Evolutionary conservation across 2,329 filamentous ascomycete genomes (phyloP).

Genomic region (Parafenestella ontariensis): DNA sequence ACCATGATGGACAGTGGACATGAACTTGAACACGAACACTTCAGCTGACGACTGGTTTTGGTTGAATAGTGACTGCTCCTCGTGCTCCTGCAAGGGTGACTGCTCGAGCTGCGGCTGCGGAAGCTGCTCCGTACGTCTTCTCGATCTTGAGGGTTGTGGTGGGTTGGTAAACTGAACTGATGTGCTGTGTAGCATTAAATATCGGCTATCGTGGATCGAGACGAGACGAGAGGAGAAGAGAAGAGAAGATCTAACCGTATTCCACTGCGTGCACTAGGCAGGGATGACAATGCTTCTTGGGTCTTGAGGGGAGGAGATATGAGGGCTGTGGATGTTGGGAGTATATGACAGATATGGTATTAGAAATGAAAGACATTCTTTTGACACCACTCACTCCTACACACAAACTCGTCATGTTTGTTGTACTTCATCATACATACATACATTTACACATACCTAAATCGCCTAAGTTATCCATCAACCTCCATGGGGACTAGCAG

Average conservation of each 20-base stretch:
- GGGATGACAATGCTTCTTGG: neutral
- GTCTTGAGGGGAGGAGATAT: neutral
- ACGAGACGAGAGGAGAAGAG: no score
- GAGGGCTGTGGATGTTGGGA: neutral
- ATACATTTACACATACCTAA: neutral
- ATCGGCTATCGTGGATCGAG: neutral
- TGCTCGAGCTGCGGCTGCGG: constrained; percentile 38
- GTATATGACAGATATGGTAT: neutral
- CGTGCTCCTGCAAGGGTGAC: constrained; percentile 29
- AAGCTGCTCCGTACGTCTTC: constrained; percentile 23
- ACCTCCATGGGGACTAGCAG: neutral
- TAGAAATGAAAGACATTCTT: constrained; percentile 2
- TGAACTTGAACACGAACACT: neutral
- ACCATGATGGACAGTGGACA: constrained; percentile 14
- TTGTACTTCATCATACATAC: neutral
- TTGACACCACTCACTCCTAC: neutral
- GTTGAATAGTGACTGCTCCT: constrained; percentile 4
- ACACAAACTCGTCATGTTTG: neutral
- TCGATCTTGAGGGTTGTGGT: neutral
- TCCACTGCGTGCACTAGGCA: neutral
- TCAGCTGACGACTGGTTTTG: neutral
- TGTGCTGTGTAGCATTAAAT: constrained; percentile 9
- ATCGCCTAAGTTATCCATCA: neutral
- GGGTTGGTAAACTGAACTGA: neutral
- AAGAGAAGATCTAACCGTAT: neutral